phyloP scores from a whole-genome alignment of 768 basidiomycete genomes.

The Trametes punicea region DNA sequence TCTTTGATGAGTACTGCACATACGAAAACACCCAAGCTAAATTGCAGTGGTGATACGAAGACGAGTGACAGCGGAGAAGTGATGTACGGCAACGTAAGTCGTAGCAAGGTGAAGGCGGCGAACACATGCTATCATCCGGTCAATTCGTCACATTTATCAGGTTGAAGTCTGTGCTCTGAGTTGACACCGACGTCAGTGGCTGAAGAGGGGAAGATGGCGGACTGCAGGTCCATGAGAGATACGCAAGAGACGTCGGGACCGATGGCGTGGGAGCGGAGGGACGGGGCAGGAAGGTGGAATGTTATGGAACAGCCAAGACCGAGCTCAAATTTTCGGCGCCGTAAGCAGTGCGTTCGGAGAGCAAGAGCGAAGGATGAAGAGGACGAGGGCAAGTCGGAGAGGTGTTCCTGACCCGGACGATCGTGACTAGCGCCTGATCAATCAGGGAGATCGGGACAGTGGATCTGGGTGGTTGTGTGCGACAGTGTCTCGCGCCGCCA shows the following conservation, averaged over 20 bases:
- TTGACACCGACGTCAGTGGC: no score
- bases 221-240: neutral
- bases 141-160: no score
- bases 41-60: neutral
- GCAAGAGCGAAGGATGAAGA: neutral
- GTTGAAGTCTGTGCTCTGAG: no score
- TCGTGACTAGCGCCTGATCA: neutral
- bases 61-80: no score
- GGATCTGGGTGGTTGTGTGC: slow-evolving; percentile 1
- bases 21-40: no score
- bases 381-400: neutral
- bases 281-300: neutral
- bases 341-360: neutral
- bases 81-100: no score
- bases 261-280: neutral
- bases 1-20: no score
- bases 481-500: neutral
- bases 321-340: neutral
- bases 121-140: no score
- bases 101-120: neutral
- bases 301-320: neutral
- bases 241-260: neutral
- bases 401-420: neutral
- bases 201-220: neutral
- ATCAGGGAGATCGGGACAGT: neutral